phyloP scores from a whole-genome alignment of 2,329 filamentous ascomycete species.

The Alternaria angustiovoidea region DNA sequence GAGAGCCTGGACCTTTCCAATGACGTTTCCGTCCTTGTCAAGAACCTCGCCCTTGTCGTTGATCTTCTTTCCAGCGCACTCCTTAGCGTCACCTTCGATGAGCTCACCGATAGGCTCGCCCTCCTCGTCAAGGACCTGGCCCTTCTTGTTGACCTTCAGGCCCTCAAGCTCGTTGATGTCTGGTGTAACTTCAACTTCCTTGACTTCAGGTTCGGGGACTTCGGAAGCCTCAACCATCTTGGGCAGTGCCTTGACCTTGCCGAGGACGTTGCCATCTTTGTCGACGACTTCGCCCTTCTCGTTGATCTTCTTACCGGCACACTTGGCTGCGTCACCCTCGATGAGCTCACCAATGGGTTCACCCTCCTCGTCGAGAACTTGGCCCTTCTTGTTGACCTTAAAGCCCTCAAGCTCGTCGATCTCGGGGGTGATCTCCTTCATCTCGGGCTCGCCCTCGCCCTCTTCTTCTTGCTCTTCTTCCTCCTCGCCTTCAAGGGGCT shows the following conservation, averaged over 20 bases:
- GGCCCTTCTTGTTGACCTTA: slow-evolving; percentile 67
- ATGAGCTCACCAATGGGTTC: slow-evolving; percentile 62
- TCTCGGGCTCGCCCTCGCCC: slow-evolving; percentile 49
- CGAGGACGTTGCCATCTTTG: slow-evolving; percentile 69
- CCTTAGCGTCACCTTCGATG: slow-evolving; percentile 64
- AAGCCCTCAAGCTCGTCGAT: slow-evolving; percentile 60
- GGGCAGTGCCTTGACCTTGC: slow-evolving; percentile 64
- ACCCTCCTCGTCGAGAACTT: slow-evolving; percentile 61
- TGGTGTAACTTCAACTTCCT: slow-evolving; percentile 52
- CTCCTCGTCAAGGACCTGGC: slow-evolving; percentile 61
- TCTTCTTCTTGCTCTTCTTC: not conserved
- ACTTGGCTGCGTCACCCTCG: slow-evolving; percentile 68
- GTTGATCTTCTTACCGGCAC: slow-evolving; percentile 71
- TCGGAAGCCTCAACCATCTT: slow-evolving; percentile 46
- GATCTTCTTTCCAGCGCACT: slow-evolving; percentile 71
- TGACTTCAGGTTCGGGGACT: slow-evolving; percentile 48
- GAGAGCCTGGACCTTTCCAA: slow-evolving; percentile 67
- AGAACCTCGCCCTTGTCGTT: slow-evolving; percentile 71
- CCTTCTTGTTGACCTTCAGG: slow-evolving; percentile 67
- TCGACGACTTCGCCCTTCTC: slow-evolving; percentile 71
- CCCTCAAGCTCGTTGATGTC: slow-evolving; percentile 60
- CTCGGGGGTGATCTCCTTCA: slow-evolving; percentile 54
- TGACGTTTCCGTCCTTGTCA: slow-evolving; percentile 69
- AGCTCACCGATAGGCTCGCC: slow-evolving; percentile 64
- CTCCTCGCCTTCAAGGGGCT: slow-evolving; percentile 37